These are phyloP conservation scores for Colletotrichum karsti DNA, from an alignment of 2,329 filamentous ascomycete genomes.

Conservation along the genomic window DNA sequence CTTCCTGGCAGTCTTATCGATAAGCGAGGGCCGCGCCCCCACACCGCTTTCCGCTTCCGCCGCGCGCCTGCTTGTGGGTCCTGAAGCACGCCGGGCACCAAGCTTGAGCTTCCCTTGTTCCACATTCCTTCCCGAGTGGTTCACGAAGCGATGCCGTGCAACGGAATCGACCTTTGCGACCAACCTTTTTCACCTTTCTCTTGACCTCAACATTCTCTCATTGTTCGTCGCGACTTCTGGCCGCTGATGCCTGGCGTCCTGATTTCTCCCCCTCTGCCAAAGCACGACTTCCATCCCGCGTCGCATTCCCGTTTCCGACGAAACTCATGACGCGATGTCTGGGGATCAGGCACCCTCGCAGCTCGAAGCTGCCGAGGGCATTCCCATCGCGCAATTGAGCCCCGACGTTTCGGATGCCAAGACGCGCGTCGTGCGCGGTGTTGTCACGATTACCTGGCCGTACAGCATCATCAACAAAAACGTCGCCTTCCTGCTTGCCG, in stretches of 20 bases:
- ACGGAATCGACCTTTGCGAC: not conserved
- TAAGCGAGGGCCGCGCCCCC: not conserved
- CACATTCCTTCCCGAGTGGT: not conserved
- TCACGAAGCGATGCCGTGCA: conserved; percentile 13
- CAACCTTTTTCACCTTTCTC: not conserved
- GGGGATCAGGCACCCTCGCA: conserved; percentile 22
- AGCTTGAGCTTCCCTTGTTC: conserved; percentile 25
- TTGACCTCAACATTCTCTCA: not conserved
- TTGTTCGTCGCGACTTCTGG: not conserved
- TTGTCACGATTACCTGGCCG: conserved; percentile 90
- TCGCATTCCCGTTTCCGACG: not conserved
- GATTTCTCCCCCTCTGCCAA: not conserved
- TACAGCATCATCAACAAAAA: conserved; percentile 81
- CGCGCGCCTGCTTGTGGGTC: not conserved
- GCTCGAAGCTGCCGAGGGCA: conserved; percentile 34
- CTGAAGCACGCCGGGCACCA: not conserved
- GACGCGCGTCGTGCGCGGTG: conserved; percentile 66
- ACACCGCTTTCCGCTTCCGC: conserved; percentile 10
- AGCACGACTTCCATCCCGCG: not conserved
- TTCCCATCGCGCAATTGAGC: conserved; percentile 64
- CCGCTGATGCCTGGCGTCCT: not conserved
- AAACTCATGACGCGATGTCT: conserved; percentile 30
- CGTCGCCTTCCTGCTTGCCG: conserved; percentile 82
- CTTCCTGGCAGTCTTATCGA: too few relatives aligned
- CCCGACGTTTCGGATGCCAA: conserved; percentile 53